phyloP scores from a whole-genome alignment of 257 asterid genomes.

The Orobanche coerulescens region DNA sequence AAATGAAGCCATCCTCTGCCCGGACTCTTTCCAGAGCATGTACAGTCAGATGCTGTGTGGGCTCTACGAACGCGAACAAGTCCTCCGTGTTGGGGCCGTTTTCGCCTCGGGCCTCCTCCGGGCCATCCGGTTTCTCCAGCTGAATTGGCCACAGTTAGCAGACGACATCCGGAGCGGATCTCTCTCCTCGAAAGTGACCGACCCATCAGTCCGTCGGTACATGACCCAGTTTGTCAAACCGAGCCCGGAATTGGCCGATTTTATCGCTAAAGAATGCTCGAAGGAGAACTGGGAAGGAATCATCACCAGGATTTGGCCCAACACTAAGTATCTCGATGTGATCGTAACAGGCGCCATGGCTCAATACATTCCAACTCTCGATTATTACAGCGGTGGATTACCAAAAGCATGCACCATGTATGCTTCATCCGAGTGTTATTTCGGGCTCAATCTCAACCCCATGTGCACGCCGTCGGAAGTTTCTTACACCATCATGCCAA shows the following conservation, averaged over 20 bases:
- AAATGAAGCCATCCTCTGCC: slow-evolving; percentile 79
- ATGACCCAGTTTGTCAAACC: slow-evolving; percentile 40
- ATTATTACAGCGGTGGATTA: slow-evolving; percentile 73
- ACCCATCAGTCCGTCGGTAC: slow-evolving; percentile 42
- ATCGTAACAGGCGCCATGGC: slow-evolving; percentile 99
- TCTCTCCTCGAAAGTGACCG: slow-evolving; percentile 42
- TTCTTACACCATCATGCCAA: slow-evolving; percentile 91
- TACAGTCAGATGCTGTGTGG: slow-evolving; percentile 96
- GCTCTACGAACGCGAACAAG: slow-evolving; percentile 71
- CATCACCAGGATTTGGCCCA: slow-evolving; percentile 84
- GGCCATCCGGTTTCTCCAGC: slow-evolving; percentile 91
- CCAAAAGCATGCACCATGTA: slow-evolving; percentile 94
- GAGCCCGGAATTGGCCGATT: slow-evolving; percentile 52
- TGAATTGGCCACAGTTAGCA: slow-evolving; percentile 53
- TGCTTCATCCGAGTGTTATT: slow-evolving; percentile 92
- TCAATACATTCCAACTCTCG: slow-evolving; percentile 86
- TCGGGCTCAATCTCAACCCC: slow-evolving; percentile 86
- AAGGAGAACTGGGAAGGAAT: slow-evolving; percentile 75
- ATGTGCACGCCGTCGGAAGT: slow-evolving; percentile 85
- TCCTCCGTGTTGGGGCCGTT: slow-evolving; percentile 90
- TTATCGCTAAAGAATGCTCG: slow-evolving; percentile 42
- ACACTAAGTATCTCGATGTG: slow-evolving; percentile 76
- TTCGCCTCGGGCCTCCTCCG: slow-evolving; percentile 98
- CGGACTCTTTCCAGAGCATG: slow-evolving; percentile 96
- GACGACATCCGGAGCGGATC: slow-evolving; percentile 66